Evolutionary conservation across 306 rosid species (phyloP), one percentile per base, ranked within the genome.

Genomic region (Rosa multiflora): DNA sequence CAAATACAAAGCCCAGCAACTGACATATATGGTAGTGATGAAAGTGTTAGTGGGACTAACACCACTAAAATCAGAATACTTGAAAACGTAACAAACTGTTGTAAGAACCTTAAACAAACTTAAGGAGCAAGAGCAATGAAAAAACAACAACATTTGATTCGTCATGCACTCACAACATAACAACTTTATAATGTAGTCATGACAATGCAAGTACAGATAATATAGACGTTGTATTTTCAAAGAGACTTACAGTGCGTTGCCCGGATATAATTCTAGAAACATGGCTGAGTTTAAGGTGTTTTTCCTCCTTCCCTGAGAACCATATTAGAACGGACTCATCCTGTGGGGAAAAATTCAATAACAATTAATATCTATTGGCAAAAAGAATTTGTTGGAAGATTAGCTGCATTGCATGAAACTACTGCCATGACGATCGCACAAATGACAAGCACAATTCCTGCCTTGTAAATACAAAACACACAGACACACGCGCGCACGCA

Each of bases 231-330:
- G 72, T 61, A 78, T 66, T 67, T 66, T 64, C 75, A 79, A 72
- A 66, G 78, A 20, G 72, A 82, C 93, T 86, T 88, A 95, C 99
- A 52, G 99, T 95, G 82, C 99, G 98, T 66, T 95, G 99, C 82
- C 99, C 99, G 53, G 99, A 93, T 69, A 93, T 95, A 78, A 95
- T 95, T 89, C 96, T 91, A 67, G 99, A 91, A 61, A 95, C 99
- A 11, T 91, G 94, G 77, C 93, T 93, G 72, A 95, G 91, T 82
- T 91, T 93, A 70, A 95, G 98, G 78, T 86, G 97, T 81, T 95
- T 93, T 90, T 95, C 98, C 87, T 95, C 99, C 84, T 89, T 93
- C 82, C 96, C 99, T 5, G 99, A 95, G 88, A 93, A 87, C 99
- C 99, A 95, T 83, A 95, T 93, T 87, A 95, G 89, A 90, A 90